Evolutionary conservation across 2,329 filamentous ascomycete genomes (phyloP).

Genomic region (Scytalidium sp.): DNA sequence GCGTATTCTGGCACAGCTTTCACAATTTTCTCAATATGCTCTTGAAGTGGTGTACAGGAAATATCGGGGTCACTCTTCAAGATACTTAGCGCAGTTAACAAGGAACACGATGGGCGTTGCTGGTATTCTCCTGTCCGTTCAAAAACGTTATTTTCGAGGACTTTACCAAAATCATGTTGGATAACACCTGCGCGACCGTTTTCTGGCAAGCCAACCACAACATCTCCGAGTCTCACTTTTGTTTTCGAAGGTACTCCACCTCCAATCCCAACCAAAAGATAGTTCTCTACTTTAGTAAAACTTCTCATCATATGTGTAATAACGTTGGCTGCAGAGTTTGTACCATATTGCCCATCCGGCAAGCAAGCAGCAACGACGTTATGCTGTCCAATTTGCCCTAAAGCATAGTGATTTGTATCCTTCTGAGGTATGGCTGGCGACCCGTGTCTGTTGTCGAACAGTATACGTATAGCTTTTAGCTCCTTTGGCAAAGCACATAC

Average conservation of each 20-base stretch:
- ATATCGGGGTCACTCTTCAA: background rate
- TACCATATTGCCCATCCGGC: conserved; percentile 31
- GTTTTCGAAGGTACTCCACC: conserved; percentile 16
- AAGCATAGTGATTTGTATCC: conserved; percentile 20
- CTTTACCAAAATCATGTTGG: conserved; percentile 13
- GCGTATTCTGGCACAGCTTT: background rate
- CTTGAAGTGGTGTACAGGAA: background rate
- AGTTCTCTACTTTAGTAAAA: conserved; percentile 1
- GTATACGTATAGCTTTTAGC: conserved; percentile 13
- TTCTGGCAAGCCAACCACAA: conserved; percentile 7
- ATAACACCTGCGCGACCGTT: conserved; percentile 5
- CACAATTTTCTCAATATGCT: background rate
- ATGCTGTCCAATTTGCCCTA: conserved; percentile 27
- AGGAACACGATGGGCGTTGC: background rate
- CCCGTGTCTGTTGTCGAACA: conserved; percentile 17
- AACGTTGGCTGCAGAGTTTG: conserved; percentile 24
- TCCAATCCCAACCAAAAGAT: conserved; percentile 38
- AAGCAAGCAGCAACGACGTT: conserved; percentile 32
- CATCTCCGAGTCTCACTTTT: conserved; percentile 8
- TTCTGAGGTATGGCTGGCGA: conserved; percentile 1
- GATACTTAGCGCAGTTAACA: background rate
- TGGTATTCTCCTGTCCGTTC: background rate
- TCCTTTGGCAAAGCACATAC: conserved; percentile 17
- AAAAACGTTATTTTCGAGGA: background rate
- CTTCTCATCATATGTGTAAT: conserved; percentile 7